Conservation (phyloP, 352 stramenopile genomes). For the Blastocystis hominis region DNA sequence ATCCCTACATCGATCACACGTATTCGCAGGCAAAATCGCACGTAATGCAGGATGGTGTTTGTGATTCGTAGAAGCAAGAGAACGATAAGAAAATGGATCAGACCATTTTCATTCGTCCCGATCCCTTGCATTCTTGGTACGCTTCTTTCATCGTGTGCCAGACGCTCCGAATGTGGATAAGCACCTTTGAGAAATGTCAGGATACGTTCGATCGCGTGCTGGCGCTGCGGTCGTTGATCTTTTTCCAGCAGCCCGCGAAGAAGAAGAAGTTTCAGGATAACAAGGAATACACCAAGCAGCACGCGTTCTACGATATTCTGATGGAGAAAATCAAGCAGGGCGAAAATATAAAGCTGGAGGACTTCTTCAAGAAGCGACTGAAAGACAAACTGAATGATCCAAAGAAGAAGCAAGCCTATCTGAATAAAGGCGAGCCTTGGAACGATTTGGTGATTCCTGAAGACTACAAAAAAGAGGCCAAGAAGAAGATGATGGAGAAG, state of each 20-base stretch:
- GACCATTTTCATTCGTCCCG: not conserved
- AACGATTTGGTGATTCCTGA: not conserved
- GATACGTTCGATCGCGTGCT: not conserved
- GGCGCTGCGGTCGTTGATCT: not conserved
- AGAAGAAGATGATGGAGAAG: not conserved
- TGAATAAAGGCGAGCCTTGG: not conserved
- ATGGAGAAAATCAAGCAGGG: not conserved
- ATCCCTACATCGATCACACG: not conserved
- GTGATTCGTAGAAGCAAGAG: constrained; percentile 1
- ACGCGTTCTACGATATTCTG: not conserved
- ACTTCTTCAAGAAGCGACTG: not conserved
- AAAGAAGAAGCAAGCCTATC: not conserved
- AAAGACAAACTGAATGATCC: too few relatives aligned
- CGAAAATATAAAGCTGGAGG: not conserved
- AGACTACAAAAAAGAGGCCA: not conserved
- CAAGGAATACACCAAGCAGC: not conserved
- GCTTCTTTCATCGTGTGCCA: not conserved
- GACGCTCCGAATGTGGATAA: constrained; percentile 13
- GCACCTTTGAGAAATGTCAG: not conserved
- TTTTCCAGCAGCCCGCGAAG: not conserved
- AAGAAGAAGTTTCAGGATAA: not conserved
- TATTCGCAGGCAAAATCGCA: constrained; percentile 23
- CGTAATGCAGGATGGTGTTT: not conserved
- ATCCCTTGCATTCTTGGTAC: not conserved
- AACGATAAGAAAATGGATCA: not conserved